A percentile compares a stretch with the other conserved stretches of the same genome.
These are phyloP conservation scores for Cladophialophora exuberans DNA, from an alignment of 2,329 filamentous ascomycete genomes.

Conservation along the genomic window DNA sequence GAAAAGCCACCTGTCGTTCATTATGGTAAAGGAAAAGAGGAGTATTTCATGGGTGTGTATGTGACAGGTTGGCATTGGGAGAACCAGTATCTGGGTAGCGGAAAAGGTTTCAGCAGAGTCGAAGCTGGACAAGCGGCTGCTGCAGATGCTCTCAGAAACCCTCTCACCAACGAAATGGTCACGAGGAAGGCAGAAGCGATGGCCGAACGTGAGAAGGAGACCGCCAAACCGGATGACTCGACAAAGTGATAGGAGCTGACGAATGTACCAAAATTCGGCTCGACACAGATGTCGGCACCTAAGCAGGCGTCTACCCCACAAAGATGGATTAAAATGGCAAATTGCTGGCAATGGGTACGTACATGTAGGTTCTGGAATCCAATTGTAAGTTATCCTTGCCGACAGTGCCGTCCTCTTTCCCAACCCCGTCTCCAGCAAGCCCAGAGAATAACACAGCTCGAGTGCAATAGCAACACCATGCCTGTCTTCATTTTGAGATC, in stretches of 20 bases:
- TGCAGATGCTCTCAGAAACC: constrained; percentile 44
- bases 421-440: too few species aligned
- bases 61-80: constrained; percentile 53
- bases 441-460: too few species aligned
- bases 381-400: too few species aligned
- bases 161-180: constrained; percentile 45
- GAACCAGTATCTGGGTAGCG: constrained; percentile 49
- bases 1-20: constrained; percentile 41
- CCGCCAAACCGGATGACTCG: background rate
- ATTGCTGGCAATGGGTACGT: too few species aligned
- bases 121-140: constrained; percentile 52
- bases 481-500: too few species aligned
- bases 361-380: too few species aligned
- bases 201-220: constrained; percentile 28
- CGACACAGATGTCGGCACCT: too few species aligned
- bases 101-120: constrained; percentile 47
- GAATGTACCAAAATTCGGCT: background rate
- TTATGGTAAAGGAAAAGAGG: constrained; percentile 42
- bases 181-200: constrained; percentile 37
- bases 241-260: background rate
- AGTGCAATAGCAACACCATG: too few species aligned
- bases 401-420: too few species aligned
- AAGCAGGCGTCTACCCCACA: too few species aligned
- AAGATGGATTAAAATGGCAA: too few species aligned
- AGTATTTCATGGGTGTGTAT: constrained; percentile 51